A percentile compares a stretch with the other conserved stretches of the same genome.
Evolutionary conservation across 805 yeast species (phyloP).

Genomic region (Lipomyces mesembrius): DNA sequence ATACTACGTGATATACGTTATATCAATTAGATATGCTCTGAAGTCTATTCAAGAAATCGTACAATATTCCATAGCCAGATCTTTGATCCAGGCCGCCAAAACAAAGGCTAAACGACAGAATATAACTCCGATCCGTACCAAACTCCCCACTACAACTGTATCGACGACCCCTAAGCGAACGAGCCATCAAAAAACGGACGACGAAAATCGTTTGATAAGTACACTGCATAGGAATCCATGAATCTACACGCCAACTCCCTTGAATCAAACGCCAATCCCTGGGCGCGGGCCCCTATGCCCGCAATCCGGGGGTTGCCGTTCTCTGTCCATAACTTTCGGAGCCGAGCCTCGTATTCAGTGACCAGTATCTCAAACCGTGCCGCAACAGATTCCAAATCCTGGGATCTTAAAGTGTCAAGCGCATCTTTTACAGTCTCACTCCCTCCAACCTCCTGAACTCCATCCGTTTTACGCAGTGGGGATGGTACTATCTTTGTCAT

Average conservation of each 20-base stretch:
- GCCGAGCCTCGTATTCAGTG: neutral
- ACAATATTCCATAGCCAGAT: neutral
- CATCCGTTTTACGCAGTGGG: neutral
- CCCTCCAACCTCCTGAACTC: neutral
- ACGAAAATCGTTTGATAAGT: conserved; percentile 19
- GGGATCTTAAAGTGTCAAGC: neutral
- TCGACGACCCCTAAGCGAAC: neutral
- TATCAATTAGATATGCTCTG: neutral
- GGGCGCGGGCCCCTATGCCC: neutral
- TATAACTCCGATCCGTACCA: neutral
- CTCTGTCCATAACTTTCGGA: neutral
- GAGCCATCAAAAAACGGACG: conserved; percentile 16
- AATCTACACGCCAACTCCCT: conserved; percentile 4
- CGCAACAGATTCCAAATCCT: conserved; percentile 2
- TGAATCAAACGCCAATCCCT: neutral
- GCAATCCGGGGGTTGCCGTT: neutral
- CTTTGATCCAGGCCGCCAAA: neutral
- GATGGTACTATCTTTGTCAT: conserved; percentile 25
- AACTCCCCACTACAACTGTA: neutral
- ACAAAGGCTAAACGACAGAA: neutral
- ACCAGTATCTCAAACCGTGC: neutral
- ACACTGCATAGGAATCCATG: conserved; percentile 14
- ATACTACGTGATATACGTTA: neutral
- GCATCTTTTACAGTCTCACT: neutral
- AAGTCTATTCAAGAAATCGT: neutral